These are phyloP conservation scores for Annulohypoxylon nitens DNA, from an alignment of 495 filamentous ascomycete genomes.

Conservation along the genomic window DNA sequence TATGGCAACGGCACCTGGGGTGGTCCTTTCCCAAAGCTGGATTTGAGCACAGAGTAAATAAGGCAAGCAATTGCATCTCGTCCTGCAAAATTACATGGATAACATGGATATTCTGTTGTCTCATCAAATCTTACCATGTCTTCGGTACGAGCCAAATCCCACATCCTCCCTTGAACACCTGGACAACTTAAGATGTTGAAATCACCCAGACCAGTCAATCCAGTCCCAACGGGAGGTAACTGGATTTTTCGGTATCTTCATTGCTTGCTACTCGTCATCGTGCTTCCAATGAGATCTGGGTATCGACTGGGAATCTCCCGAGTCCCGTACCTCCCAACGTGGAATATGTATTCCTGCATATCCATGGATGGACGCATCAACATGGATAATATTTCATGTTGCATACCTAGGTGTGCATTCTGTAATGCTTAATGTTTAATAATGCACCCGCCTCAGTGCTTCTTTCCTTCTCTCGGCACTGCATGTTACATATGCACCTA, in stretches of 20 bases:
- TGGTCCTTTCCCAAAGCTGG: slow-evolving; percentile 5
- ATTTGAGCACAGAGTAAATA: slow-evolving; percentile 1
- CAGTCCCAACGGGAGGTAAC: slow-evolving; percentile 26
- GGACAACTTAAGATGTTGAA: slow-evolving; percentile 8
- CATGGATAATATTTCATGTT: neutral
- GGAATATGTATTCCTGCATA: slow-evolving; percentile 9
- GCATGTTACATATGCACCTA: neutral
- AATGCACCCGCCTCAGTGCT: neutral
- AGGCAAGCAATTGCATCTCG: slow-evolving; percentile 24
- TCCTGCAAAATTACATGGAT: slow-evolving; percentile 30
- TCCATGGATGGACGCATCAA: neutral
- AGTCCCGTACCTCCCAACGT: slow-evolving; percentile 16
- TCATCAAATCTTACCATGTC: slow-evolving; percentile 46
- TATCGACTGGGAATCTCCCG: slow-evolving; percentile 30
- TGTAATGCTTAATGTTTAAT: too few species aligned
- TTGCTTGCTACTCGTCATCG: slow-evolving; percentile 17
- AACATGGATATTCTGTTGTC: slow-evolving; percentile 21
- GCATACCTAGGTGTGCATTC: neutral
- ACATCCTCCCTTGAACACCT: slow-evolving; percentile 21
- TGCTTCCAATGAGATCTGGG: slow-evolving; percentile 24
- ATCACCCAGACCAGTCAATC: neutral
- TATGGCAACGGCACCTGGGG: slow-evolving; percentile 8
- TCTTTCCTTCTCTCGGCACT: slow-evolving; percentile 2
- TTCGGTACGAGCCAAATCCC: slow-evolving; percentile 43
- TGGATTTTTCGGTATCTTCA: slow-evolving; percentile 25